A percentile compares a stretch with the other conserved stretches of the same genome.
Conservation (phyloP, 306 rosid genomes). For the Vigna mungo region DNA sequence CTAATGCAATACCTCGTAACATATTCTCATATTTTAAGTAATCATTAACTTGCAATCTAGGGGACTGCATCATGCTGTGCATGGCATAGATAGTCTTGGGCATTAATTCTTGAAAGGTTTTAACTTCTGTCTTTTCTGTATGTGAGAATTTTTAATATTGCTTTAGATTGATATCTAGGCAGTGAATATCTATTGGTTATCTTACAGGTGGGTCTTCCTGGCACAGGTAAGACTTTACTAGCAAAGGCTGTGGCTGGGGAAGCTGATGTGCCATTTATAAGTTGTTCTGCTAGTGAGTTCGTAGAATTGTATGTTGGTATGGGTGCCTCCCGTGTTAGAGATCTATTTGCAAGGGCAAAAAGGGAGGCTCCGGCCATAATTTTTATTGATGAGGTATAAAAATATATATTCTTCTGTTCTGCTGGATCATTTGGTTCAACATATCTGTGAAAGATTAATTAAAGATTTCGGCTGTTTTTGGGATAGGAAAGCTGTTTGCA, state of each 20-base stretch:
- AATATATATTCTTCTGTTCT: constrained; percentile 28
- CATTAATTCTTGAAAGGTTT: constrained; percentile 26
- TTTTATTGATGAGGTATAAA: constrained; percentile 90
- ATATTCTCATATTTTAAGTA: constrained; percentile 7
- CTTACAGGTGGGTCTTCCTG: constrained; percentile 98
- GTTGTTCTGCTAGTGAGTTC: constrained; percentile 98
- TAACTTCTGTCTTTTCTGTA: background rate
- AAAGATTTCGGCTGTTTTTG: too few species aligned
- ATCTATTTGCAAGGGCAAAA: constrained; percentile 96
- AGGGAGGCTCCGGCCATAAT: constrained; percentile 96
- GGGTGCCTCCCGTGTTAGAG: constrained; percentile 99
- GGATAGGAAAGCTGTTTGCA: too few species aligned
- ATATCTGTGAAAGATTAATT: background rate
- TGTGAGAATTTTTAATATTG: constrained; percentile 34
- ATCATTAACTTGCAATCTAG: constrained; percentile 25
- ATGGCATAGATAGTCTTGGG: constrained; percentile 38
- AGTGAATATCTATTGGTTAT: constrained; percentile 47
- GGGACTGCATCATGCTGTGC: constrained; percentile 35
- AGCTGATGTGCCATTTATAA: constrained; percentile 97
- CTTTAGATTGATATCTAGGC: constrained; percentile 29
- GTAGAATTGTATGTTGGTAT: constrained; percentile 98
- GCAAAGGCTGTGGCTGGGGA: constrained; percentile 99
- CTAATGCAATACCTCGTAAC: too few species aligned
- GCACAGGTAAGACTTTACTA: constrained; percentile 98
- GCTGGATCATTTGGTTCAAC: constrained; percentile 28